Conservation (phyloP, 106 monocot genomes). For the Apostasia ramifera region DNA sequence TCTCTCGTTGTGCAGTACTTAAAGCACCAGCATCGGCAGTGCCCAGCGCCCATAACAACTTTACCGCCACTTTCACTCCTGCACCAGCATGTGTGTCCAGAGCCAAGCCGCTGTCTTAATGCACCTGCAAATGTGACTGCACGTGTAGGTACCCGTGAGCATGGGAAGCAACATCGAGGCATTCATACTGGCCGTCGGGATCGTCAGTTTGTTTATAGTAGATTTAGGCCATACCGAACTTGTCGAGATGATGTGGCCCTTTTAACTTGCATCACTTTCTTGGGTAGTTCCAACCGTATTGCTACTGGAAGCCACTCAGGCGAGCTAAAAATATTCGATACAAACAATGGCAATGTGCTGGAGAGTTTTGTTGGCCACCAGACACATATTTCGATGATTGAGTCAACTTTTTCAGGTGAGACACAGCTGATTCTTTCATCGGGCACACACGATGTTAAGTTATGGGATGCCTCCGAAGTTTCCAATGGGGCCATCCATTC, state of each 20-base stretch:
- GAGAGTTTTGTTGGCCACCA: conserved; percentile 71
- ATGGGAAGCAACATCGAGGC: conserved; percentile 55
- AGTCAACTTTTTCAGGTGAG: conserved; percentile 51
- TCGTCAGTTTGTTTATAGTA: conserved; percentile 89
- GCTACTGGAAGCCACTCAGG: conserved; percentile 77
- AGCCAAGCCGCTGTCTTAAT: conserved; percentile 70
- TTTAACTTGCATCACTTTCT: conserved; percentile 74
- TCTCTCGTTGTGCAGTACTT: conserved; percentile 92
- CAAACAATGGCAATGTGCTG: conserved; percentile 52
- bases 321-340: conserved; percentile 83
- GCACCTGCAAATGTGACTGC: conserved; percentile 89
- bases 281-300: conserved; percentile 65
- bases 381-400: conserved; percentile 44
- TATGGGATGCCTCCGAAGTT: conserved; percentile 79
- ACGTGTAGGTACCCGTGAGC: conserved; percentile 61
- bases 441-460: conserved; percentile 48
- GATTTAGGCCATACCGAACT: conserved; percentile 79
- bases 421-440: conserved; percentile 74
- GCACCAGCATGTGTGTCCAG: conserved; percentile 92
- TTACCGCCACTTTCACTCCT: conserved; percentile 92
- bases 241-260: conserved; percentile 81
- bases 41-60: conserved; percentile 94
- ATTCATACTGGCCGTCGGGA: conserved; percentile 76
- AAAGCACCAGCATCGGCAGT: conserved; percentile 96
- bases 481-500: conserved; percentile 70